These are phyloP conservation scores for Eimeria necatrix DNA, from an alignment of 169 alveolate species.

Conservation along the genomic window DNA sequence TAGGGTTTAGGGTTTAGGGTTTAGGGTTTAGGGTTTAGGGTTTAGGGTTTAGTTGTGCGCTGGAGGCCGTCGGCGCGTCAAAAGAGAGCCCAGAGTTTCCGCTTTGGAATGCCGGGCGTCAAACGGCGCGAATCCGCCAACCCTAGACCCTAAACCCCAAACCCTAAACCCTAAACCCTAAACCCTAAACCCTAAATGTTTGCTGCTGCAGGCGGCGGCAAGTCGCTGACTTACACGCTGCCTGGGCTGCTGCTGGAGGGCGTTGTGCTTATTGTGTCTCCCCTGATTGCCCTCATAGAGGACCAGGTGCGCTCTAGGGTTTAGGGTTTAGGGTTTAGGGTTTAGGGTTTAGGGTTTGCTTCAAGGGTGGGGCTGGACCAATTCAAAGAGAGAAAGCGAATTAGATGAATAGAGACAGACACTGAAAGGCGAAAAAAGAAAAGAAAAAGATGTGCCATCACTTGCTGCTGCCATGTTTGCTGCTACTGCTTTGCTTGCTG, in stretches of 20 bases:
- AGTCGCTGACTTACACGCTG: slow-evolving; percentile 93
- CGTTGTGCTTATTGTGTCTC: slow-evolving; percentile 94
- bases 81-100: background rate
- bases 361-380: background rate
- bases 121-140: background rate
- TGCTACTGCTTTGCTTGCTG: slow-evolving; percentile 61
- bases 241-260: slow-evolving; percentile 91
- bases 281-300: slow-evolving; percentile 94
- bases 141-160: background rate
- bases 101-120: no score
- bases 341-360: background rate
- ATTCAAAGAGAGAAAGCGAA: background rate
- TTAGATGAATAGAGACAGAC: background rate
- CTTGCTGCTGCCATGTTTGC: no score
- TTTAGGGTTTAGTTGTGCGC: background rate
- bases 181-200: slow-evolving; percentile 5
- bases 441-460: no score
- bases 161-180: background rate
- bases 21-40: background rate
- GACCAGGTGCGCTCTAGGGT: slow-evolving; percentile 91
- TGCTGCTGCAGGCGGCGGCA: slow-evolving; percentile 92
- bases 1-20: slow-evolving; percentile 9
- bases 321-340: slow-evolving; percentile 47
- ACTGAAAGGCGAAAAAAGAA: background rate
- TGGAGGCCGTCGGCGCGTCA: background rate